Evolutionary conservation across 106 monocot species (phyloP).

Genomic region (Dactylorhiza incarnata): DNA sequence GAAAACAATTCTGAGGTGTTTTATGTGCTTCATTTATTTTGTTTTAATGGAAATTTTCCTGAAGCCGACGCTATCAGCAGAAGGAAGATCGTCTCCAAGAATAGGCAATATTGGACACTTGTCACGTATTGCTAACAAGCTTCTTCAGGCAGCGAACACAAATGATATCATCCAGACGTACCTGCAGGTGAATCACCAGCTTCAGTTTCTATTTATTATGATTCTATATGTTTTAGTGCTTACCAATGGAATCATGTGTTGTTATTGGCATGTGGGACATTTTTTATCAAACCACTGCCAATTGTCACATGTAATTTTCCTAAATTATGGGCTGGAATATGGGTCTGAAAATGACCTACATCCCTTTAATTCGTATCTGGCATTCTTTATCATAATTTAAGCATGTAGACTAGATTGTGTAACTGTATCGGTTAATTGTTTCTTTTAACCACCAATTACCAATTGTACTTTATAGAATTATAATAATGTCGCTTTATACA

Average conservation of each 20-base stretch:
- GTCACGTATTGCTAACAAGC: constrained; percentile 81
- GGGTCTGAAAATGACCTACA: not conserved
- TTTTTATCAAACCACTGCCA: not conserved
- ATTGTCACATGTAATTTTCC: not conserved
- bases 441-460: no score
- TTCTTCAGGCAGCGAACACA: constrained; percentile 52
- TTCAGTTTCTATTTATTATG: not conserved
- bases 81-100: constrained; percentile 50
- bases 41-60: constrained; percentile 4
- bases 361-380: not conserved
- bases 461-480: not conserved
- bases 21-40: not conserved
- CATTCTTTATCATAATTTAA: not conserved
- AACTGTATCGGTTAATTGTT: no score
- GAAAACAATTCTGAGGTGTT: not conserved
- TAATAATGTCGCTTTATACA: not conserved
- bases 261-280: not conserved
- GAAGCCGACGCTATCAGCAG: constrained; percentile 57
- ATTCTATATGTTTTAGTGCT: not conserved
- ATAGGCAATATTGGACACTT: constrained; percentile 87
- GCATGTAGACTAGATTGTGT: no score
- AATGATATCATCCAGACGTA: constrained; percentile 50
- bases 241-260: not conserved
- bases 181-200: constrained; percentile 51
- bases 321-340: not conserved